Base-by-base conservation (phyloP, 2,329 filamentous ascomycete genomes). In the Pyrenochaeta sp. region DNA sequence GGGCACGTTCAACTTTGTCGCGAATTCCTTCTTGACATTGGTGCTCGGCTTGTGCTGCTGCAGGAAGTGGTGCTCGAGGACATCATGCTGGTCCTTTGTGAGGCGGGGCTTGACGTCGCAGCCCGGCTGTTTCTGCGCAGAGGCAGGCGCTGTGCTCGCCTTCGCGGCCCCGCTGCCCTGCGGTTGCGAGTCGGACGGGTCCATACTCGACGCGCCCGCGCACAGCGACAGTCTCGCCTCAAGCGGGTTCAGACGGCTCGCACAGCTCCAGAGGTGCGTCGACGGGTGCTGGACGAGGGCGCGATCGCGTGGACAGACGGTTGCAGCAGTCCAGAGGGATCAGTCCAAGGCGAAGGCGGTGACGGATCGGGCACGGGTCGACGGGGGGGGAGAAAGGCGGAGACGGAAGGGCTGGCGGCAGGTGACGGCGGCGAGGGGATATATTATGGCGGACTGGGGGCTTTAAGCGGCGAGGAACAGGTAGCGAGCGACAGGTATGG, bases 21-120 rank as follows among this genome's bases (percentile, higher is more conserved):
- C 80, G 54, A 82, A 82, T 37, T 75, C 74, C 70, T 81, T 82
- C 69, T 83, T 83, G 35, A 76, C 78, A 65, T 69, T 76, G 32
- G 81, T 83, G 60, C 75, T 81, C 27, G 81, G 81, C 71, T 83
- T 83, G 58, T 74, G 71, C 67, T 82, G 78, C 55, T 75, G 69
- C 63, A 75, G 74, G 62, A 81, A 83, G 55, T 83, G 78, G 32
- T 71, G 67, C 67, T 83, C 81, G 58, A 83, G 76, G 46, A 82
- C 77, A 64, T 82, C 80, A 61, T 82, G 80, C 68, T 83, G 81
- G 66, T 82, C 79, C 67, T 82, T 82, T 56, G 80, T 82, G 39
- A 82, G 75, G 54, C 80, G 78, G 35, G 80, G 80, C 71, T 82
- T 82, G 65, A 81, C 78, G 67, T 82, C 79, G 61, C 72, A 70